phyloP scores from a whole-genome alignment of 129 eudicot species.

The Pulicaria dysenterica region DNA sequence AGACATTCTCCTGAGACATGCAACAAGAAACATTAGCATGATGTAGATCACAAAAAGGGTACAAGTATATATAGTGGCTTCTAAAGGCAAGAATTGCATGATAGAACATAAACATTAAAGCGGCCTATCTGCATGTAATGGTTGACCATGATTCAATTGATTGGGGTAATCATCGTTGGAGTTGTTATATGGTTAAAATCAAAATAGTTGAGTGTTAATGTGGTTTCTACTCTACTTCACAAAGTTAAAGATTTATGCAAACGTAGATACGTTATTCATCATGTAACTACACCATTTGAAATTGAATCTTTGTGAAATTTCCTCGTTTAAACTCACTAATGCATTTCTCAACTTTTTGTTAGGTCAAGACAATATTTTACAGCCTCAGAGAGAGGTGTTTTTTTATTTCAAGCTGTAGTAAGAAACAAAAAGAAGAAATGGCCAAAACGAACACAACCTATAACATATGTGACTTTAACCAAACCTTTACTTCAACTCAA shows the following conservation, averaged over 20 bases:
- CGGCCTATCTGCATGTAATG: conserved; percentile 74
- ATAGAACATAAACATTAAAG: conserved; percentile 69
- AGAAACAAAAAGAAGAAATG: background rate
- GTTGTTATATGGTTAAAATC: conserved; percentile 69
- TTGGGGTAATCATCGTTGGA: conserved; percentile 80
- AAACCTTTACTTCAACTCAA: too few species aligned
- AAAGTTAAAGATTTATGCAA: conserved; percentile 50
- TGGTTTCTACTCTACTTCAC: conserved; percentile 58
- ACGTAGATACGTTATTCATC: conserved; percentile 50
- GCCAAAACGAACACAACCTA: conserved; percentile 20
- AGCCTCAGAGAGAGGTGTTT: background rate
- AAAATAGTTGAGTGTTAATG: conserved; percentile 64
- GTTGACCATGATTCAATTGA: conserved; percentile 66
- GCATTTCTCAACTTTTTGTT: conserved; percentile 23
- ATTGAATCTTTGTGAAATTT: conserved; percentile 40
- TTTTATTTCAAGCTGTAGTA: background rate
- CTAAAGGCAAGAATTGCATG: conserved; percentile 25
- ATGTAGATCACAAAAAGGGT: conserved; percentile 40
- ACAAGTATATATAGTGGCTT: conserved; percentile 36
- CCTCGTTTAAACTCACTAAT: background rate
- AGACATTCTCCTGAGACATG: conserved; percentile 20
- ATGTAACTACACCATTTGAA: conserved; percentile 74
- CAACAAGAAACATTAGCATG: background rate
- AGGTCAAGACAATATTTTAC: background rate
- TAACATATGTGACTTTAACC: conserved; percentile 25